These are phyloP conservation scores for Aureobasidium melanogenum DNA, from an alignment of 2,329 filamentous ascomycete species.

Conservation along the genomic window DNA sequence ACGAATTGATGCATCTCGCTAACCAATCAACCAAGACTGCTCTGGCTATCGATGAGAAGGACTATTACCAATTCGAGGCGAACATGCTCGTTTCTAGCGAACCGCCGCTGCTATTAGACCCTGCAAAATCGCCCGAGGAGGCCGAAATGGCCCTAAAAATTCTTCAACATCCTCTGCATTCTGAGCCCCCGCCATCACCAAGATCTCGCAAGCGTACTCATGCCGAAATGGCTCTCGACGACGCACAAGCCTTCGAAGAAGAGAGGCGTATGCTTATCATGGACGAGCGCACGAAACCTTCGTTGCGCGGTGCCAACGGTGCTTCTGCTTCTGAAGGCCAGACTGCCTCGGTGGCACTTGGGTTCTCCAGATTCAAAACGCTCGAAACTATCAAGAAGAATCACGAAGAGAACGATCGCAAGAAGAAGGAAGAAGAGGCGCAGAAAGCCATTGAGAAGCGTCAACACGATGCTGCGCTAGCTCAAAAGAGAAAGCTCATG, in stretches of 20 bases:
- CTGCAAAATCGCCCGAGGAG: slow-evolving; percentile 60
- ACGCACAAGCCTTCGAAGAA: slow-evolving; percentile 79
- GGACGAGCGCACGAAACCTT: slow-evolving; percentile 69
- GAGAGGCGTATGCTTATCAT: slow-evolving; percentile 89
- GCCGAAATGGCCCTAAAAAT: slow-evolving; percentile 62
- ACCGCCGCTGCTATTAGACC: slow-evolving; percentile 67
- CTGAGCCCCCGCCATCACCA: slow-evolving; percentile 65
- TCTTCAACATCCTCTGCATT: slow-evolving; percentile 69
- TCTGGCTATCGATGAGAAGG: slow-evolving; percentile 57
- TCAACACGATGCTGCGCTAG: slow-evolving; percentile 27
- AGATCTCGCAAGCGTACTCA: slow-evolving; percentile 90
- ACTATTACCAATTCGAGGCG: slow-evolving; percentile 67
- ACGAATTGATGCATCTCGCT: slow-evolving; percentile 68
- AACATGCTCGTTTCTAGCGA: slow-evolving; percentile 66
- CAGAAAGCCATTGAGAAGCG: slow-evolving; percentile 36
- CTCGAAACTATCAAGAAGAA: slow-evolving; percentile 75
- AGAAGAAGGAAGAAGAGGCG: slow-evolving; percentile 43
- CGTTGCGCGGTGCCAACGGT: slow-evolving; percentile 44
- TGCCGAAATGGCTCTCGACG: slow-evolving; percentile 89
- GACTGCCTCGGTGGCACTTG: slow-evolving; percentile 63
- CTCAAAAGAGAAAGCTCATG: slow-evolving; percentile 27
- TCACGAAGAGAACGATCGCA: slow-evolving; percentile 60
- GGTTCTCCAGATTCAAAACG: slow-evolving; percentile 86
- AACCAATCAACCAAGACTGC: slow-evolving; percentile 52
- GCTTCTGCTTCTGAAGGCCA: slow-evolving; percentile 66